phyloP scores from a whole-genome alignment of 352 stramenopile species.

The Peronospora farinosa region DNA sequence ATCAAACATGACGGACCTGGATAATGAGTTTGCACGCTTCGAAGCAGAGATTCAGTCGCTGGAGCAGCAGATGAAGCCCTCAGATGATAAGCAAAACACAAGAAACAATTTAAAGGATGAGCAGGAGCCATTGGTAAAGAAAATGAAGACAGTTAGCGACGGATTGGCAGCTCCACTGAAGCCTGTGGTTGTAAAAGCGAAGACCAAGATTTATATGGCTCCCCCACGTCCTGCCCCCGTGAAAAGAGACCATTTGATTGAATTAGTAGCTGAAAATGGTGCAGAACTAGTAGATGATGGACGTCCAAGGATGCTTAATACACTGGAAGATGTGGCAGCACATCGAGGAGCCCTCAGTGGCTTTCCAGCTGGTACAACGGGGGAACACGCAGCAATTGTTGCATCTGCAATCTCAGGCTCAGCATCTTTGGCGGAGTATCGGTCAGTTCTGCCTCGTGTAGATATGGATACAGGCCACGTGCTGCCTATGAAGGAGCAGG shows the following conservation, averaged over 20 bases:
- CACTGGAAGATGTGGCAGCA: slow-evolving; percentile 40
- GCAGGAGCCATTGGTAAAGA: slow-evolving; percentile 23
- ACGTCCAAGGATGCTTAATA: slow-evolving; percentile 35
- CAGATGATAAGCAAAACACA: background rate
- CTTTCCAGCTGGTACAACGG: slow-evolving; percentile 49
- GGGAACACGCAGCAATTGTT: slow-evolving; percentile 35
- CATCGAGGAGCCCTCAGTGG: slow-evolving; percentile 61
- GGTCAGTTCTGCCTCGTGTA: slow-evolving; percentile 38
- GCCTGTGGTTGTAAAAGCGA: slow-evolving; percentile 32
- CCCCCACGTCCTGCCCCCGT: slow-evolving; percentile 51
- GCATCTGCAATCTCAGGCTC: background rate
- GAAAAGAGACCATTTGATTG: slow-evolving; percentile 17
- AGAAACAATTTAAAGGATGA: slow-evolving; percentile 21
- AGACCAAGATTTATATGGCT: slow-evolving; percentile 63
- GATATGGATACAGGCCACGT: slow-evolving; percentile 68
- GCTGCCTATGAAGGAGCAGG: slow-evolving; percentile 60
- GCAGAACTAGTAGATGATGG: background rate
- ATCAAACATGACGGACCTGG: slow-evolving; percentile 47
- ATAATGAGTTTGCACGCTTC: slow-evolving; percentile 81
- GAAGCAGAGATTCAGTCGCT: slow-evolving; percentile 77
- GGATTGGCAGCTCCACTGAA: background rate
- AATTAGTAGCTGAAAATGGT: background rate
- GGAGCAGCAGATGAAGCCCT: slow-evolving; percentile 31
- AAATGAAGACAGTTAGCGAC: slow-evolving; percentile 11
- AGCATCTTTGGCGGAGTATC: slow-evolving; percentile 1